phyloP scores from a whole-genome alignment of 2,329 filamentous ascomycete genomes.

The Aspergillus latus region DNA sequence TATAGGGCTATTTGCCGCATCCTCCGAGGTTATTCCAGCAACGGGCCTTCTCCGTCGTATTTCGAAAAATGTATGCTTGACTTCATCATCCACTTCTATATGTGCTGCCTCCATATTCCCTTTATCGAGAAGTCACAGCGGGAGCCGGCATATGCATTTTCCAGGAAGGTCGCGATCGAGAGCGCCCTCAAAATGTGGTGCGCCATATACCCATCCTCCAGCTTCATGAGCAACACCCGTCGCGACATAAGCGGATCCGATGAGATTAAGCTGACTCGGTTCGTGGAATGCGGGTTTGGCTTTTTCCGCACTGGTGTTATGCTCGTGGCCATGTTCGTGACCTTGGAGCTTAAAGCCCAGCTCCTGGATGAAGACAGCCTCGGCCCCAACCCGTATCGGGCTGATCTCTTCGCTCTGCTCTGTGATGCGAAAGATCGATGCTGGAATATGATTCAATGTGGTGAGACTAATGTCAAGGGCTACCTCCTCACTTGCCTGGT shows the following conservation, averaged over 20 bases:
- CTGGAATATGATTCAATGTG: slow-evolving; percentile 44
- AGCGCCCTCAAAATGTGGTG: slow-evolving; percentile 51
- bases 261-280: slow-evolving; percentile 39
- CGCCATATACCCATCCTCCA: slow-evolving; percentile 34
- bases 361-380: slow-evolving; percentile 30
- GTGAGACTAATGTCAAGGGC: slow-evolving; percentile 58
- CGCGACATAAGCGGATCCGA: slow-evolving; percentile 9
- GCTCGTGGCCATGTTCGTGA: slow-evolving; percentile 25
- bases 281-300: slow-evolving; percentile 41
- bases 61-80: slow-evolving; percentile 27
- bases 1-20: slow-evolving; percentile 45
- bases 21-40: slow-evolving; percentile 17
- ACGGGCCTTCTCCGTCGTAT: slow-evolving; percentile 12
- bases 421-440: slow-evolving; percentile 45
- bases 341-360: slow-evolving; percentile 28
- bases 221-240: slow-evolving; percentile 10
- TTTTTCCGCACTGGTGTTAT: slow-evolving; percentile 20
- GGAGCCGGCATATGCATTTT: slow-evolving; percentile 45
- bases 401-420: slow-evolving; percentile 34
- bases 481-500: slow-evolving; percentile 47
- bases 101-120: slow-evolving; percentile 32
- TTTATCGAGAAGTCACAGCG: slow-evolving; percentile 25
- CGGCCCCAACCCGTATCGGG: slow-evolving; percentile 27
- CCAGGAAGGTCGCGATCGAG: slow-evolving; percentile 52
- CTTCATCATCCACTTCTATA: slow-evolving; percentile 30